Percentiles rank a stretch among this genome's conserved stretches.
Conservation (phyloP, 139 green algal genomes). For the Spirogloea muscicola region DNA sequence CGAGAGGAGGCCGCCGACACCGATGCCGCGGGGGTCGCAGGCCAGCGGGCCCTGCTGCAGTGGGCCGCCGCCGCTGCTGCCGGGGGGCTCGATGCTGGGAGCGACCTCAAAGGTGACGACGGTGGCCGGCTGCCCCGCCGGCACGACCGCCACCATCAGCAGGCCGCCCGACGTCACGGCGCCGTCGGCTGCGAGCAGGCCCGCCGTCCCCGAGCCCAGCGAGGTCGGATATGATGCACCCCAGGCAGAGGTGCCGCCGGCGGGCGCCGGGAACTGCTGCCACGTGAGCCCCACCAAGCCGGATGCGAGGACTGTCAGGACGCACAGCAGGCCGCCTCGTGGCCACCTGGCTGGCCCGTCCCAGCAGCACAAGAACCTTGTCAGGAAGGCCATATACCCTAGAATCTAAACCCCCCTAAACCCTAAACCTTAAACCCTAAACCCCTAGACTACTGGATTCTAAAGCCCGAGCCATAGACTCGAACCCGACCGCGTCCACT, state of each 20-base stretch:
- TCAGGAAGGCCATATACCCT: neutral
- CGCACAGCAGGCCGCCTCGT: conserved; percentile 14
- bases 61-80: too few relatives aligned
- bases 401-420: too few relatives aligned
- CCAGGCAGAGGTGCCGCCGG: neutral
- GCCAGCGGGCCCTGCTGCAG: too few relatives aligned
- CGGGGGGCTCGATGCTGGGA: too few relatives aligned
- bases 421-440: neutral
- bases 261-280: neutral
- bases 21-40: too few relatives aligned
- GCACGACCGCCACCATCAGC: conserved; percentile 15
- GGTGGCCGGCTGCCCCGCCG: neutral
- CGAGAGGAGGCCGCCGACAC: too few relatives aligned
- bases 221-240: neutral
- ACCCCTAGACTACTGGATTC: too few relatives aligned
- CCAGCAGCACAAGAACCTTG: neutral
- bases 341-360: conserved; percentile 24
- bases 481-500: too few relatives aligned
- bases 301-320: conserved; percentile 23
- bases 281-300: conserved; percentile 14
- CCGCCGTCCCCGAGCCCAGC: neutral
- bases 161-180: conserved; percentile 9
- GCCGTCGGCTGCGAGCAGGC: conserved; percentile 10
- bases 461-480: too few relatives aligned
- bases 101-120: conserved; percentile 17